Evolutionary conservation across 2,329 filamentous ascomycete species (phyloP), one percentile per base, ranked within the genome.

Genomic region (Ceratocystis lukuohia): DNA sequence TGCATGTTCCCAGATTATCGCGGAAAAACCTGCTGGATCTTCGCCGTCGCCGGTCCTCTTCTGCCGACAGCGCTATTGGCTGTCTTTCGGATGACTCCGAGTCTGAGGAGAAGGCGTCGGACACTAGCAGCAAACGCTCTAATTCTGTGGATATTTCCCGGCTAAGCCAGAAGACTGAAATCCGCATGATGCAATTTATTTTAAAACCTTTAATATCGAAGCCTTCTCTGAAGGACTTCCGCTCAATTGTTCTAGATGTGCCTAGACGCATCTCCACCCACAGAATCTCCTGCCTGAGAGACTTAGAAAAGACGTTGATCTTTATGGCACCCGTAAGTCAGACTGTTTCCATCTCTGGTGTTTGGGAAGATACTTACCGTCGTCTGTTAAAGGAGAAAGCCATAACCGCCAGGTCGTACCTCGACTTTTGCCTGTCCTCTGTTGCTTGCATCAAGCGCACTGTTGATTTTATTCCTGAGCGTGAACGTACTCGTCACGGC

Each of bases 291-390:
- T 96, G 89, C 78, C 84, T 97, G 66, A 86, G 93, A 75, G 93
- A 97, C 76, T 82, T 97, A 62, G 93, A 97, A 77, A 96, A 96
- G 83, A 93, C 88, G 8, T 80, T 97, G 69, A 84, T 96, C 73
- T 91, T 92, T 77, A 85, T 92, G 75, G 91, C 92, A 79, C 90
- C 90, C 75, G 93, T 96, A 88, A 95, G 92, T 95, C 76, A 80
- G 74, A 74, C 80, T 78, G 76, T 79, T 76, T 73, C 75, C 76
- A 79, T 80, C 77, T 74, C 74, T 76, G 79, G 80, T 74, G 75
- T 81, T 78, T 82, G 82, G 80, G 80, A 81, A 82, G 77, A 80
- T 82, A 78, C 84, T 85, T 82, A 86, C 86, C 81, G 82, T 82
- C 85, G 78, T 81, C 84, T 85, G 81, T 80, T 80, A 81, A 82